Conservation (phyloP, 257 asterid species). For the Prunella vulgaris region DNA sequence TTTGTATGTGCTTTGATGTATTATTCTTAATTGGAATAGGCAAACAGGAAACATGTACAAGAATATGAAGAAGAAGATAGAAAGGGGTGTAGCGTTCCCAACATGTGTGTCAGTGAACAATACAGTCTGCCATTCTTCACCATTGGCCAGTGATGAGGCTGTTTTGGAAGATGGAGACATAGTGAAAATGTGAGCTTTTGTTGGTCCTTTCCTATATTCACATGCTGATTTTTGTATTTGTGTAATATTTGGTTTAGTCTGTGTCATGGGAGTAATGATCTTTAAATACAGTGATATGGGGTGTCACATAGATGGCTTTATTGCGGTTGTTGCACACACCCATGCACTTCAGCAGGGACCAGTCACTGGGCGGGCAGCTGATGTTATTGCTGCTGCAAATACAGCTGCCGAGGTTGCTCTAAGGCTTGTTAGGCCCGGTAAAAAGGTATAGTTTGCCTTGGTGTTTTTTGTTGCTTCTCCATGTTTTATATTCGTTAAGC, state of each 20-base stretch:
- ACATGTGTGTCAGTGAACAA: constrained; percentile 86
- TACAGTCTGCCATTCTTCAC: constrained; percentile 83
- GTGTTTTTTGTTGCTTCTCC: not conserved
- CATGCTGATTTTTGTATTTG: not conserved
- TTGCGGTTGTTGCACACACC: constrained; percentile 87
- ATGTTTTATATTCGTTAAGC: not conserved
- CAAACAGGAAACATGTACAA: constrained; percentile 90
- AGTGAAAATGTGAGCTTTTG: constrained; percentile 59
- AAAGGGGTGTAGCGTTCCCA: constrained; percentile 90
- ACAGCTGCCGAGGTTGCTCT: constrained; percentile 95
- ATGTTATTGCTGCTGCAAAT: constrained; percentile 89
- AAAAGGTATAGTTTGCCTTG: constrained; percentile 41
- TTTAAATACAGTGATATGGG: constrained; percentile 81
- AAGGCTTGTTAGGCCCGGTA: constrained; percentile 91
- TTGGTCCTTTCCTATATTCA: not conserved
- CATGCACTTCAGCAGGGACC: constrained; percentile 82
- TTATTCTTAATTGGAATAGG: constrained; percentile 28
- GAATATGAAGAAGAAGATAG: constrained; percentile 93
- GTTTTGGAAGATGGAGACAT: constrained; percentile 73
- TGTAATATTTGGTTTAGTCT: not conserved
- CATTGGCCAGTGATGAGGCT: constrained; percentile 67
- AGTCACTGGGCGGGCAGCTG: constrained; percentile 86
- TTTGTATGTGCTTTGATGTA: not conserved
- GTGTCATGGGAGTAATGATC: constrained; percentile 13
- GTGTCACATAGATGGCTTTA: constrained; percentile 96